A percentile compares a stretch with the other conserved stretches of the same genome.
Conservation (phyloP, 768 basidiomycete genomes). For the Pluteus cervinus region DNA sequence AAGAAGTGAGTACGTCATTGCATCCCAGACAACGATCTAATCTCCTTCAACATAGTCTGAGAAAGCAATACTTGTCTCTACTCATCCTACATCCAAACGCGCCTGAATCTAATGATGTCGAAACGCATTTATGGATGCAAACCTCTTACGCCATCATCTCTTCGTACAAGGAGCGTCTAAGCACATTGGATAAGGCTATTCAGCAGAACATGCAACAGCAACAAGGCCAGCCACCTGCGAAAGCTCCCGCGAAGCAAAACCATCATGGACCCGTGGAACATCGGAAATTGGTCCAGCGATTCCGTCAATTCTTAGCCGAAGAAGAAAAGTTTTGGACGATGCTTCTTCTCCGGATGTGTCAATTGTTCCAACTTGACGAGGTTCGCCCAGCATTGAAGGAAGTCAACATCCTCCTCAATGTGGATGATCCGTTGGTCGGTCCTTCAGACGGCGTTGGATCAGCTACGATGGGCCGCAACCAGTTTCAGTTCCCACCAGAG, state of each 20-base stretch:
- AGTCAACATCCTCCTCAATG: slow-evolving; percentile 46
- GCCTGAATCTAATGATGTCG: slow-evolving; percentile 71
- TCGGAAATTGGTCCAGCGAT: slow-evolving; percentile 81
- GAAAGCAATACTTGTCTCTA: slow-evolving; percentile 63
- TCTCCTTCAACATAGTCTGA: slow-evolving; percentile 55
- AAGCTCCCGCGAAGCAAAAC: slow-evolving; percentile 26
- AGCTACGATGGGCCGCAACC: slow-evolving; percentile 42
- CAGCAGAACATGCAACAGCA: slow-evolving; percentile 33
- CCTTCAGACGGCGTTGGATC: slow-evolving; percentile 13
- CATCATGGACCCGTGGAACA: slow-evolving; percentile 69
- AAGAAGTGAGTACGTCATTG: slow-evolving; percentile 61
- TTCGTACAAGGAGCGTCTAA: slow-evolving; percentile 72
- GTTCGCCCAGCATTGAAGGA: slow-evolving; percentile 49
- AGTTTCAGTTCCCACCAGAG: slow-evolving; percentile 60
- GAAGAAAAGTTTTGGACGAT: slow-evolving; percentile 92
- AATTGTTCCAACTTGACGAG: slow-evolving; percentile 65
- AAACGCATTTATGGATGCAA: slow-evolving; percentile 88
- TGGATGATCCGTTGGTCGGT: slow-evolving; percentile 24
- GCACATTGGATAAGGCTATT: slow-evolving; percentile 54
- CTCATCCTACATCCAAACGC: slow-evolving; percentile 65
- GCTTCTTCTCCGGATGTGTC: slow-evolving; percentile 68
- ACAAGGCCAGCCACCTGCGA: slow-evolving; percentile 27
- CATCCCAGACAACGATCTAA: too few relatives aligned
- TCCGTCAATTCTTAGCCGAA: slow-evolving; percentile 82
- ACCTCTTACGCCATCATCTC: slow-evolving; percentile 84